phyloP scores from a whole-genome alignment of 495 filamentous ascomycete genomes.

The Penicillium subrubescens region DNA sequence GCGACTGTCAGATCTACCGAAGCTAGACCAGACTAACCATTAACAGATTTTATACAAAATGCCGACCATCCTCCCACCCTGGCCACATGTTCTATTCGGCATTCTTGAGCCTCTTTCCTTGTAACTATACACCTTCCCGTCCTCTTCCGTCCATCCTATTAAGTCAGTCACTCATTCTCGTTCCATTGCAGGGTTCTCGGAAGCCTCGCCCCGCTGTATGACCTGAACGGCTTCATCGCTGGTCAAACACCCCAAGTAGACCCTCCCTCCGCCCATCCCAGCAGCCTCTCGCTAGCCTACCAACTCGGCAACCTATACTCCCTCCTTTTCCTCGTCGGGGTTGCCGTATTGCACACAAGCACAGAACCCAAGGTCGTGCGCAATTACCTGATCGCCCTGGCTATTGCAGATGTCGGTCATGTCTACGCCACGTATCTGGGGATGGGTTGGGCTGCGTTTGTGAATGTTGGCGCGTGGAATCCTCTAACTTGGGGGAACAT shows the following conservation, averaged over 20 bases:
- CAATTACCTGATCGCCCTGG: conserved; percentile 66
- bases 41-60: conserved; percentile 22
- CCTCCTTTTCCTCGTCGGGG: conserved; percentile 62
- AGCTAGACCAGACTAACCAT: background rate
- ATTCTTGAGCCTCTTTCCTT: conserved; percentile 69
- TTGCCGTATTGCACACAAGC: conserved; percentile 62
- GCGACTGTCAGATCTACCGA: background rate
- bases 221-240: conserved; percentile 59
- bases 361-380: conserved; percentile 65
- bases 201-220: conserved; percentile 54
- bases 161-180: conserved; percentile 11
- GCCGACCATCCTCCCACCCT: conserved; percentile 44
- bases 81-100: conserved; percentile 47
- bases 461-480: conserved; percentile 65
- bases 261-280: conserved; percentile 37
- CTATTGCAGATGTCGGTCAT: conserved; percentile 70
- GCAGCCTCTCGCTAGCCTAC: conserved; percentile 53
- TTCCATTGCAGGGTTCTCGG: conserved; percentile 54
- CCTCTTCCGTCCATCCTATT: conserved; percentile 2
- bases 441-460: conserved; percentile 56
- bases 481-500: conserved; percentile 74
- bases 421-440: conserved; percentile 61
- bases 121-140: conserved; percentile 42
- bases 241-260: conserved; percentile 55
- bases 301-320: conserved; percentile 71